Percentiles rank a stretch among this genome's conserved stretches.
Conservation (phyloP, 306 rosid genomes). For the Astragalus membranaceus region DNA sequence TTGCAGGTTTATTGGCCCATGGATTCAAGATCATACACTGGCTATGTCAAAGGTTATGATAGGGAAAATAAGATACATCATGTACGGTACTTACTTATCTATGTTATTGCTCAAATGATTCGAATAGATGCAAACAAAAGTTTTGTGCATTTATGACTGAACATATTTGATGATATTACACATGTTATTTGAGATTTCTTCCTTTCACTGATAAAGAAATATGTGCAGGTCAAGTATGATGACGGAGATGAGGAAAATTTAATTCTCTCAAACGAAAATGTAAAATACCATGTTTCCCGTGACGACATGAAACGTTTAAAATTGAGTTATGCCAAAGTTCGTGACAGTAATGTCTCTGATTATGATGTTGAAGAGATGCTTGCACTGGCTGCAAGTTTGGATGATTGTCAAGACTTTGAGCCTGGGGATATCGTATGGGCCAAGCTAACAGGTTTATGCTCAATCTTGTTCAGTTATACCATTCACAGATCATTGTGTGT, state of each 20-base stretch:
- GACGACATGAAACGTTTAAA: slow-evolving; percentile 74
- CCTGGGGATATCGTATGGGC: slow-evolving; percentile 96
- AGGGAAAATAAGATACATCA: slow-evolving; percentile 57
- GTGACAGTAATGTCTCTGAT: slow-evolving; percentile 59
- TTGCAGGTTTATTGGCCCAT: slow-evolving; percentile 95
- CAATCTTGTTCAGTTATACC: slow-evolving; percentile 14
- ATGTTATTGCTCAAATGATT: not conserved
- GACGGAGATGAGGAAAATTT: slow-evolving; percentile 77
- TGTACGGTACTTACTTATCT: slow-evolving; percentile 38
- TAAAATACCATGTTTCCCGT: slow-evolving; percentile 66
- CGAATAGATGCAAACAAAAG: not conserved
- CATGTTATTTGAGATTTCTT: slow-evolving; percentile 11
- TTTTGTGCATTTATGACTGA: not conserved
- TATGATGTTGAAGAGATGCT: slow-evolving; percentile 76
- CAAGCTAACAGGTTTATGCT: slow-evolving; percentile 84
- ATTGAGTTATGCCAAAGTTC: slow-evolving; percentile 49
- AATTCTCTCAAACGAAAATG: slow-evolving; percentile 62
- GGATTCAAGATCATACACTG: slow-evolving; percentile 71
- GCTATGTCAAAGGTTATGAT: slow-evolving; percentile 51
- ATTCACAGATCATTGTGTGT: not conserved
- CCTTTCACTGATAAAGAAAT: not conserved
- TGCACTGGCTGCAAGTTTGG: slow-evolving; percentile 89
- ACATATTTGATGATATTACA: not conserved
- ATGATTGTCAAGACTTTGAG: slow-evolving; percentile 77
- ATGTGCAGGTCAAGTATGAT: slow-evolving; percentile 71